These are phyloP conservation scores for Blastocladiella emersonii DNA, from an alignment of 371 early-diverging fungal genomes.

Conservation along the genomic window DNA sequence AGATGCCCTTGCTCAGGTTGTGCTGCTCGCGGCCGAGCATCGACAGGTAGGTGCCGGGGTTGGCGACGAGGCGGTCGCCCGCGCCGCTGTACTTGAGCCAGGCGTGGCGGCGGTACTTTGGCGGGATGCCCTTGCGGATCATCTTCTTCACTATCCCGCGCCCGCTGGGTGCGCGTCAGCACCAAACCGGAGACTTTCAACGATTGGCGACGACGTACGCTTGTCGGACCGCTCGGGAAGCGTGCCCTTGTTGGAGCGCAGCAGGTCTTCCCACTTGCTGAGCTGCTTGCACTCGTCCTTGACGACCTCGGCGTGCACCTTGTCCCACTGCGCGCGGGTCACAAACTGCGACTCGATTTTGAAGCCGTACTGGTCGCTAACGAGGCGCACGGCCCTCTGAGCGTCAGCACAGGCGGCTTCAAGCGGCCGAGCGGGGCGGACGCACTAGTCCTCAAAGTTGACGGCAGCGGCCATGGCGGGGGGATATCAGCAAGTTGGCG, in stretches of 20 bases:
- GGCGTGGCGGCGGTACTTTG: slow-evolving; percentile 52
- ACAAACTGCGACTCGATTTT: background rate
- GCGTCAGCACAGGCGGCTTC: background rate
- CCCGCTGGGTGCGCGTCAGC: background rate
- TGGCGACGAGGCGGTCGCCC: slow-evolving; percentile 38
- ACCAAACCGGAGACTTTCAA: background rate
- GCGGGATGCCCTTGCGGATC: slow-evolving; percentile 71
- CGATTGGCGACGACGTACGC: background rate
- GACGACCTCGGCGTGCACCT: background rate
- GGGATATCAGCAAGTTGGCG: too few relatives aligned
- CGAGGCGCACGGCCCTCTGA: too few relatives aligned
- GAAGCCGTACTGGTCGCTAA: background rate
- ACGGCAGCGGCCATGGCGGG: background rate
- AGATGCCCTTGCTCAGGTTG: slow-evolving; percentile 15
- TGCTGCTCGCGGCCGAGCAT: slow-evolving; percentile 36
- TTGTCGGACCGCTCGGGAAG: background rate
- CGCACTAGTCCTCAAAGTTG: background rate
- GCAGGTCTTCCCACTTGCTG: background rate
- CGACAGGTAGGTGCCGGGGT: slow-evolving; percentile 44
- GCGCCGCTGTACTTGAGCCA: slow-evolving; percentile 80
- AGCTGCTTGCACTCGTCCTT: background rate
- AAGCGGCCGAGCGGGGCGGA: background rate
- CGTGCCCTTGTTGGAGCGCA: background rate
- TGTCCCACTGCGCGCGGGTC: background rate
- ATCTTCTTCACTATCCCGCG: slow-evolving; percentile 47